Base-by-base conservation (phyloP, 208 protist genomes). In the Wallacemonas collosoma region DNA sequence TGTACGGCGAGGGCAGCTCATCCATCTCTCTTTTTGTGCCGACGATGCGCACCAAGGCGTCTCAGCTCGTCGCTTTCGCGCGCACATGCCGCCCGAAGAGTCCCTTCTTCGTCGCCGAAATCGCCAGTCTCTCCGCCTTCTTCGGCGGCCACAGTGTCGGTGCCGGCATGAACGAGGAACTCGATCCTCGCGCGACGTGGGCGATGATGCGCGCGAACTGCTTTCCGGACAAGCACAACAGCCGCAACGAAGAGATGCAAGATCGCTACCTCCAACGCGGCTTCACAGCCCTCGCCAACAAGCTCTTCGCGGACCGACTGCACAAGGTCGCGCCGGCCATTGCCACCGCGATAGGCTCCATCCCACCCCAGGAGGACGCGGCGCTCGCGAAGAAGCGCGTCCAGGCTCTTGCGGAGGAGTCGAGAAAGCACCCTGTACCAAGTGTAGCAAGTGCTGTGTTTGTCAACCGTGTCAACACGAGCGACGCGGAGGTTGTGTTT, bases 11-110 rank as follows among this genome's bases (percentile, higher is more conserved):
- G 66, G 93, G 93, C 9, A 95, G 88, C 65, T 93, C 90, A 1
- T 94, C 87, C 35, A 97, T 97, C 62, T 89, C 93, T 3, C 79
- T 97, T 36, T 97, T 97, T 80, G 86, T 97, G 39, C 93, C 93
- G 5, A 97, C 90, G 15, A 63, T 68, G 14, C 80, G 87, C 47
- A 97, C 93, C 15, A 86, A 73, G 53, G 41, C 84, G 38, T 80
- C 84, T 26, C 89, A 97, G 77, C 82, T 97, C 26, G 87, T 97
- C 5, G 90, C 90, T 2, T 97, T 97, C 72, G 93, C 93, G 0
- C 77, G 93, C 54, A 95, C 87, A 40, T 97, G 93, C 72, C 81
- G 90, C 6, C 93, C 93, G n/a, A 95, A 94, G 68, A 94, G 93
- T 61, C 93, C 93, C 11, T 97, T 97, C 73, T 97, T 97, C 68